These are phyloP conservation scores for Nematodospora anomalae DNA, from an alignment of 1,139 yeast species.

Conservation along the genomic window DNA sequence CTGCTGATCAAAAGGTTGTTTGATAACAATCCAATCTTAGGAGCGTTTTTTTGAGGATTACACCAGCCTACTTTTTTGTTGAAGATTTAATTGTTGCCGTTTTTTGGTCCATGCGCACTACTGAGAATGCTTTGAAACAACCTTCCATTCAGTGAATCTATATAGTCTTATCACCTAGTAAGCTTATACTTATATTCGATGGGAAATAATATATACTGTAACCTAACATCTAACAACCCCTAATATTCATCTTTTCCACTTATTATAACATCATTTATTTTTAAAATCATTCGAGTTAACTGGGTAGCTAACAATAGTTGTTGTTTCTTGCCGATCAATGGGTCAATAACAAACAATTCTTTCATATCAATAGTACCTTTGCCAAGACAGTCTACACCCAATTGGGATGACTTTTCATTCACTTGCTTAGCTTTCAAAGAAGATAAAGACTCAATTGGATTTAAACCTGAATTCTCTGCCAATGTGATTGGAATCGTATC, in stretches of 20 bases:
- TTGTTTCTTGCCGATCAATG: slow-evolving; percentile 94
- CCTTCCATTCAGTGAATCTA: no score
- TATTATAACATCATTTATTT: slow-evolving; percentile 93
- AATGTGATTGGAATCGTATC: slow-evolving; percentile 92
- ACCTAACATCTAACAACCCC: slow-evolving; percentile 19
- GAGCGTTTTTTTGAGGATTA: no score
- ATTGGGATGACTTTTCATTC: slow-evolving; percentile 61
- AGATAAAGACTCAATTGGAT: slow-evolving; percentile 89
- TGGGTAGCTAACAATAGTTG: slow-evolving; percentile 95
- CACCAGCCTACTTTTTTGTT: no score
- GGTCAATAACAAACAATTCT: slow-evolving; percentile 92
- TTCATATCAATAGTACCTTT: slow-evolving; percentile 88
- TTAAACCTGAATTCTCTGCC: slow-evolving; percentile 95
- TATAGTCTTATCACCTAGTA: no score
- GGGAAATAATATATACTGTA: background rate
- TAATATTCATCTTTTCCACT: slow-evolving; percentile 81
- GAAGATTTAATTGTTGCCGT: background rate
- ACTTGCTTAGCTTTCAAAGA: slow-evolving; percentile 82
- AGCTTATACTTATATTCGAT: background rate
- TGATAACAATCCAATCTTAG: no score
- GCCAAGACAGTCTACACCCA: slow-evolving; percentile 95
- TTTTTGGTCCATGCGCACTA: no score
- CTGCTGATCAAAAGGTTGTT: no score
- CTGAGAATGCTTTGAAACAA: no score
- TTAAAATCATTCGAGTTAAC: slow-evolving; percentile 93